These are phyloP conservation scores for Halophytophthora batemanensis DNA, from an alignment of 352 stramenopile genomes.

Conservation along the genomic window DNA sequence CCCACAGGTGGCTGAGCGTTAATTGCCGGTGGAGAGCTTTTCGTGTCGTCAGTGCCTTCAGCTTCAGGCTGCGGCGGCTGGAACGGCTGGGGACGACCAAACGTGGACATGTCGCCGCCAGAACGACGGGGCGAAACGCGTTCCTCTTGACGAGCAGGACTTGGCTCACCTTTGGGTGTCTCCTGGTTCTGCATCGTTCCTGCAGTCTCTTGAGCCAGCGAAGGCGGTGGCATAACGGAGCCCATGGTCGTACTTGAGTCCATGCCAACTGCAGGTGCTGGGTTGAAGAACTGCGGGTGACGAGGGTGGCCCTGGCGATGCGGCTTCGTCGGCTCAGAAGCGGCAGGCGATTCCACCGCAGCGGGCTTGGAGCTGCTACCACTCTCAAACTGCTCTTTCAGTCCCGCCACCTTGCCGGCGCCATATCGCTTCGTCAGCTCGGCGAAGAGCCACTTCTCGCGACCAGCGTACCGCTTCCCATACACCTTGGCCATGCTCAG, in stretches of 20 bases:
- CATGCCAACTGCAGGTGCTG: conserved; percentile 11
- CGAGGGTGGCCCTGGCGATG: conserved; percentile 21
- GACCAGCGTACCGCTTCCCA: conserved; percentile 56
- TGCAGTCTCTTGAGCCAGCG: conserved; percentile 3
- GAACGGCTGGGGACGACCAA: conserved; percentile 8
- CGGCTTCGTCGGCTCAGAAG: conserved; percentile 13
- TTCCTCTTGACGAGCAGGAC: neutral
- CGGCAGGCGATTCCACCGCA: conserved; percentile 2
- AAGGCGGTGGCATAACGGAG: conserved; percentile 1
- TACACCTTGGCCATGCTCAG: conserved; percentile 67
- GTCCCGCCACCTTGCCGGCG: conserved; percentile 32
- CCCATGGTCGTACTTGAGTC: conserved; percentile 7
- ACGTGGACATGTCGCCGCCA: conserved; percentile 7
- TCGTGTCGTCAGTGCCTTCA: conserved; percentile 1
- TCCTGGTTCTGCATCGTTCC: neutral
- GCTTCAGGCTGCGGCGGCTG: conserved; percentile 1
- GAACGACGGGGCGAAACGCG: conserved; percentile 6
- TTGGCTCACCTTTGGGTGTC: neutral
- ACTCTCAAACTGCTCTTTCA: conserved; percentile 32
- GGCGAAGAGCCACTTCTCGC: conserved; percentile 63
- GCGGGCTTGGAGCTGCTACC: conserved; percentile 3
- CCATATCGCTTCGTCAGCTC: conserved; percentile 69
- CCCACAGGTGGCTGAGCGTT: conserved; percentile 3
- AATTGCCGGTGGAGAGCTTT: neutral
- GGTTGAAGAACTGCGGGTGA: conserved; percentile 33